phyloP scores from a whole-genome alignment of 1,284 basidiomycete genomes.

The Boletellus deceptivus region DNA sequence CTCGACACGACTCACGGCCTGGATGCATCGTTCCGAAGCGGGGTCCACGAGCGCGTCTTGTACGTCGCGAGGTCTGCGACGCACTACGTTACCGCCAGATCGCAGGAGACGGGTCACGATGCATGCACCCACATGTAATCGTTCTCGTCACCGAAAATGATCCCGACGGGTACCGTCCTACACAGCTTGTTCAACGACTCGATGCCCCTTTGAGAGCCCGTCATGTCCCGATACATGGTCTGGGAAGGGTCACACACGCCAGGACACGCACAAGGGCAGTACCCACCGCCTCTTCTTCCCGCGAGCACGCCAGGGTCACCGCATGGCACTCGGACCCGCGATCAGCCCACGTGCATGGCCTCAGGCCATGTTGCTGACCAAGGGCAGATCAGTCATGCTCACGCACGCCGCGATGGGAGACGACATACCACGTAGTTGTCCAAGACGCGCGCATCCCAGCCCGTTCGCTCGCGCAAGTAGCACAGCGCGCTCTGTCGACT shows the following conservation, averaged over 20 bases:
- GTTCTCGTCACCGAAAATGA: constrained; percentile 47
- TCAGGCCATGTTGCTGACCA: constrained; percentile 45
- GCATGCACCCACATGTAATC: constrained; percentile 47
- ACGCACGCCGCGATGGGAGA: background rate
- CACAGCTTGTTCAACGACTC: constrained; percentile 42
- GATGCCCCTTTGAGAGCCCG: constrained; percentile 49
- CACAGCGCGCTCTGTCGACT: constrained; percentile 39
- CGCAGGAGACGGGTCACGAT: background rate
- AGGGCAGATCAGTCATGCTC: background rate
- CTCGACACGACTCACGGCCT: constrained; percentile 38
- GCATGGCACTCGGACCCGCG: constrained; percentile 30
- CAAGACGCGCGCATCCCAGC: constrained; percentile 50
- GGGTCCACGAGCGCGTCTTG: constrained; percentile 47
- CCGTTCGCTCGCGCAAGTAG: constrained; percentile 35
- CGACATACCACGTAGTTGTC: constrained; percentile 46
- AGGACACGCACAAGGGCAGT: background rate
- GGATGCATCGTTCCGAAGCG: constrained; percentile 41
- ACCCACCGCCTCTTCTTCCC: constrained; percentile 54
- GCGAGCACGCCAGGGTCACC: constrained; percentile 52
- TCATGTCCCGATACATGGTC: constrained; percentile 32
- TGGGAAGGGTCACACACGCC: constrained; percentile 2
- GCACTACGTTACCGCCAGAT: background rate
- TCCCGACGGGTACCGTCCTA: constrained; percentile 42
- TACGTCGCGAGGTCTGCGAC: constrained; percentile 38
- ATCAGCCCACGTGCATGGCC: constrained; percentile 35